Percentiles rank a stretch among this genome's conserved stretches.
These are phyloP conservation scores for Salicornia ramosissima DNA, from an alignment of 148 eudicot genomes.

Conservation along the genomic window DNA sequence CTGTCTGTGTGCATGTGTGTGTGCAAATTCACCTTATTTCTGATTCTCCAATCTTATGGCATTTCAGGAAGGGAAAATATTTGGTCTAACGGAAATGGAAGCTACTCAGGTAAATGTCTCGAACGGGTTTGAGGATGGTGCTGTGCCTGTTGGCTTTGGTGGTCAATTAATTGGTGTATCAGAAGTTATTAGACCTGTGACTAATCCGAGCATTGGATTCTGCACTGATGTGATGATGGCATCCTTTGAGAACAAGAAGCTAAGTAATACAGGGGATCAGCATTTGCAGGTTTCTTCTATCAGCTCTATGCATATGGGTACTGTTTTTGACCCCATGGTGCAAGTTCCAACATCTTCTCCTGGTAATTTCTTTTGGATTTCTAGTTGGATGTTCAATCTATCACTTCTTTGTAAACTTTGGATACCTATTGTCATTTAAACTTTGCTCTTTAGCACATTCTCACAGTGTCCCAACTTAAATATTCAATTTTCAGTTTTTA, in stretches of 20 bases:
- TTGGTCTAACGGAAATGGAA: conserved; percentile 53
- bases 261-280: conserved; percentile 6
- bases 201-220: conserved; percentile 41
- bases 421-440: not conserved
- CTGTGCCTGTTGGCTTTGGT: conserved; percentile 16
- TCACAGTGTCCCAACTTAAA: too few species aligned
- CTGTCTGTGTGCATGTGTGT: not conserved
- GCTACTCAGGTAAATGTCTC: conserved; percentile 35
- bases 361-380: conserved; percentile 17
- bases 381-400: not conserved
- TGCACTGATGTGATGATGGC: conserved; percentile 55
- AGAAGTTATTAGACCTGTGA: conserved; percentile 12
- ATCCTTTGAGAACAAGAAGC: conserved; percentile 25
- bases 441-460: not conserved
- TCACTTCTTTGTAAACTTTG: not conserved
- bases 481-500: too few species aligned
- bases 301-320: not conserved
- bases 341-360: conserved; percentile 15
- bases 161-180: conserved; percentile 49
- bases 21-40: not conserved
- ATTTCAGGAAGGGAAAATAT: conserved; percentile 40
- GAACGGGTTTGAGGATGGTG: conserved; percentile 11
- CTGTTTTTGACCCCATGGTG: not conserved
- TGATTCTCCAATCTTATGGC: not conserved
- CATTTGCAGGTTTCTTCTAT: not conserved